These are phyloP conservation scores for Oleoguttula mirabilis DNA, from an alignment of 495 filamentous ascomycete genomes.

Conservation along the genomic window DNA sequence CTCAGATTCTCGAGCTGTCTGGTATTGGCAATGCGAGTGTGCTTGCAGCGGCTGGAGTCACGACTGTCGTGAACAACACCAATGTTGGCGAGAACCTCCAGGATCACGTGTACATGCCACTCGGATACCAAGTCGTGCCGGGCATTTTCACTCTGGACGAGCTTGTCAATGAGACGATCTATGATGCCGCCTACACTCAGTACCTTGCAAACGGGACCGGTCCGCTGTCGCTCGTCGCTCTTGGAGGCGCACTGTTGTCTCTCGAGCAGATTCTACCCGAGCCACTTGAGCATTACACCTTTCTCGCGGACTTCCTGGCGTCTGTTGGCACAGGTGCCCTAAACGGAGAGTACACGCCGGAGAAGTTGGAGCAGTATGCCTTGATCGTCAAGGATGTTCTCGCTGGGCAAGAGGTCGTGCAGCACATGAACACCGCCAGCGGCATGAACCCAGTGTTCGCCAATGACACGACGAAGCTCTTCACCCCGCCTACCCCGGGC, in stretches of 20 bases:
- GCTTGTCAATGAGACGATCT: conserved; percentile 5
- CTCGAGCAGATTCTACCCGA: conserved; percentile 5
- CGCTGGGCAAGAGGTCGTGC: background rate
- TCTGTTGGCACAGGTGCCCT: background rate
- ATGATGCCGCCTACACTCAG: background rate
- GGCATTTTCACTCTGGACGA: conserved; percentile 5
- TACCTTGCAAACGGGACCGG: background rate
- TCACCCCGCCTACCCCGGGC: conserved; percentile 4
- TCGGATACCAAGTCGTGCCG: conserved; percentile 1
- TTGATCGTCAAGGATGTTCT: background rate
- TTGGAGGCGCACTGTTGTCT: background rate
- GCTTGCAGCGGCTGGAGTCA: conserved; percentile 33
- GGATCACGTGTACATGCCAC: conserved; percentile 17
- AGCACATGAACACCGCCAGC: conserved; percentile 3
- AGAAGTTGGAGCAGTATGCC: background rate
- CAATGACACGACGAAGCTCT: conserved; percentile 14
- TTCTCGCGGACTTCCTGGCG: background rate
- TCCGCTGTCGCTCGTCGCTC: background rate
- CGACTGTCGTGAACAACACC: conserved; percentile 2
- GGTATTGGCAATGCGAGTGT: conserved; percentile 38
- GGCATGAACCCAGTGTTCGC: conserved; percentile 2
- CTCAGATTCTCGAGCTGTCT: conserved; percentile 46
- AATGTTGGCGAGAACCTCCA: conserved; percentile 23
- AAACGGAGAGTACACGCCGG: background rate
- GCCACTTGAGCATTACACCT: background rate